Base-by-base conservation (phyloP, 306 rosid species). In the Quercus berberidifolia region DNA sequence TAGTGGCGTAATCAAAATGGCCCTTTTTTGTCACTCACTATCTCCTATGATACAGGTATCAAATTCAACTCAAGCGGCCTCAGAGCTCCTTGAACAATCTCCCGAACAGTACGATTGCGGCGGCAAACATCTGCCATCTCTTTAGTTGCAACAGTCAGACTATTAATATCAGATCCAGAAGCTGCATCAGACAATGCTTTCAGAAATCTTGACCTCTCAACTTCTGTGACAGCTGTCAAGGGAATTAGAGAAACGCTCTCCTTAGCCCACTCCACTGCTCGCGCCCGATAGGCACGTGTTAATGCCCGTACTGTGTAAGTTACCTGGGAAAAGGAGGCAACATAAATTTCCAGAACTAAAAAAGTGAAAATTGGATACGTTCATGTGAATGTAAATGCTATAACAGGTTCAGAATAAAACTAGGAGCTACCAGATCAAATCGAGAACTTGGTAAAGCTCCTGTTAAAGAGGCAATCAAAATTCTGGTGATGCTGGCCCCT, bases 391-490 rank as follows among this genome's bases (percentile, higher is more conserved):
- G 41, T n/a, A 3, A 5, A 6, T 41, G 55, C 23, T 28, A 21
- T 52, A 67, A 72, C 25, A 55, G 10, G 15, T 8, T 74, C 75
- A 43, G 41, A 35, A 57, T 20, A 74, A 79, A 79, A 57, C 35
- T 28, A 64, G 55, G 59, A 80, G 57, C 77, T 92, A 96, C 99
- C 96, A 81, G 82, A 52, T 96, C 99, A 51, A 93, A 89, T 84
- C 98, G 92, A 75, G 97, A 93, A 73, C 90, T 96, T 54, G 98
- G 97, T 76, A 96, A 89, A 19, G 99, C 99, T 79, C 98, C 99
- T 3, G 99, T 88, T 63, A 96, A 86, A 25, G 93, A 88, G 78
- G 98, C 98, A 83, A 96, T 59, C 93, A 96, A 96, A 82, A 93
- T 87, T 86, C 98, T 87, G 58, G 92, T 83, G 79, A 96, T 82